Percentiles rank a stretch among this genome's conserved stretches.
These are phyloP conservation scores for Musa itinerans DNA, from an alignment of 176 grass and related monocot genomes.

Conservation along the genomic window DNA sequence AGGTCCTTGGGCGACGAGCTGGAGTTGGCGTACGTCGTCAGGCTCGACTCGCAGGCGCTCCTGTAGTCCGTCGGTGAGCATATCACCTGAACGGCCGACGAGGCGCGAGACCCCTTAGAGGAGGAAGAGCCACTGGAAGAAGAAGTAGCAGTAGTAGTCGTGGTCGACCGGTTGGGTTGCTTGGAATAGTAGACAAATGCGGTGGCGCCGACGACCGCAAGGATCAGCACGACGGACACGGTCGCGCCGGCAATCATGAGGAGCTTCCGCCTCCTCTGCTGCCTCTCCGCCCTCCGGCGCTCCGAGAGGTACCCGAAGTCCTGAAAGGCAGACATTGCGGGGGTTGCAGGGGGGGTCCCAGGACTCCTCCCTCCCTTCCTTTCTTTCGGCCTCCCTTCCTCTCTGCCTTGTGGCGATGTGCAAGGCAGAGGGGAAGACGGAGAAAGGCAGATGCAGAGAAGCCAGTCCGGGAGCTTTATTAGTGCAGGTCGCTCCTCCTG, in stretches of 20 bases:
- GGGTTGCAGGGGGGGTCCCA: not conserved
- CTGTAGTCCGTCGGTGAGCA: slow-evolving; percentile 57
- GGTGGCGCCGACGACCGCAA: slow-evolving; percentile 33
- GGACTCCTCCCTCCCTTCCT: not conserved
- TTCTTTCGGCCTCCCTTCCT: not conserved
- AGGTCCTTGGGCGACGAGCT: slow-evolving; percentile 50
- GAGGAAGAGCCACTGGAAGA: no score
- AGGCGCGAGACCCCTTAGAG: not conserved
- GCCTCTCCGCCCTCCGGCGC: slow-evolving; percentile 59
- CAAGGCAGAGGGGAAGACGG: no score
- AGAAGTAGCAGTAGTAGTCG: not conserved
- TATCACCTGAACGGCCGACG: slow-evolving; percentile 37
- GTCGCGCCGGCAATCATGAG: slow-evolving; percentile 40
- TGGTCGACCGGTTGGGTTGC: not conserved
- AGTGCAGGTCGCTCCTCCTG: no score
- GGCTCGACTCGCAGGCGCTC: slow-evolving; percentile 39
- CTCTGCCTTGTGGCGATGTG: not conserved
- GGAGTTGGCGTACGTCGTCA: slow-evolving; percentile 38
- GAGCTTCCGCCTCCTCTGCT: slow-evolving; percentile 39
- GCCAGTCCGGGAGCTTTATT: no score
- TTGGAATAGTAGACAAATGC: slow-evolving; percentile 24
- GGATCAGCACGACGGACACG: slow-evolving; percentile 33
- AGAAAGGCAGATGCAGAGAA: no score
- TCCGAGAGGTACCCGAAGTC: slow-evolving; percentile 80
- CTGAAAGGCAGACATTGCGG: slow-evolving; percentile 64